These are phyloP conservation scores for Tubosaeta sp. DNA, from an alignment of 768 basidiomycete genomes.

Conservation along the genomic window DNA sequence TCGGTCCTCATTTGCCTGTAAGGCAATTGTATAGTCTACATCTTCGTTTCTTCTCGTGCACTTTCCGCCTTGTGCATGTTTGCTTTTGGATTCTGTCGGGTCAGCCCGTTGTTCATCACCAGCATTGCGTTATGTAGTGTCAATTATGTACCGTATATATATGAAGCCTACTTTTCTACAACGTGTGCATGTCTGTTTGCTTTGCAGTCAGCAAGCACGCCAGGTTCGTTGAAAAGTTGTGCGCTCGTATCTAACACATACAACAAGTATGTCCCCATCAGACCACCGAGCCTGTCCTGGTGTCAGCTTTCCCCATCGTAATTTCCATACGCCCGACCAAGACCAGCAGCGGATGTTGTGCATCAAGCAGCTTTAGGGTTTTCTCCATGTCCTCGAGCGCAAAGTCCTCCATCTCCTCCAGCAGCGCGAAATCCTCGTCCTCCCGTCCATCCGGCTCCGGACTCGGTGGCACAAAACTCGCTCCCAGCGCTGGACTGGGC, in stretches of 20 bases:
- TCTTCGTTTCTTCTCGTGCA: neutral
- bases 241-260: neutral
- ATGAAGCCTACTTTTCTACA: neutral
- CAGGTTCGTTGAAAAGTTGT: neutral
- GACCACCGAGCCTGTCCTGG: too few species aligned
- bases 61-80: neutral
- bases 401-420: constrained; percentile 83
- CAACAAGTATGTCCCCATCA: too few species aligned
- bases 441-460: constrained; percentile 23
- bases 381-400: constrained; percentile 76
- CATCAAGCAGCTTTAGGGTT: constrained; percentile 53
- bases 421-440: constrained; percentile 61
- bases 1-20: neutral
- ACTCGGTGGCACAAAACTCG: neutral
- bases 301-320: neutral
- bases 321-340: constrained; percentile 35
- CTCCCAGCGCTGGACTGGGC: neutral
- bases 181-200: too few species aligned
- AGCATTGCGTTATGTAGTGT: neutral
- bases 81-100: too few species aligned
- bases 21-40: neutral
- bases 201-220: too few species aligned
- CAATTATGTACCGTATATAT: neutral
- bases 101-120: too few species aligned
- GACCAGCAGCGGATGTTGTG: constrained; percentile 62